Evolutionary conservation across 441 rosid genomes (phyloP).

Genomic region (Adansonia rubrostipa): DNA sequence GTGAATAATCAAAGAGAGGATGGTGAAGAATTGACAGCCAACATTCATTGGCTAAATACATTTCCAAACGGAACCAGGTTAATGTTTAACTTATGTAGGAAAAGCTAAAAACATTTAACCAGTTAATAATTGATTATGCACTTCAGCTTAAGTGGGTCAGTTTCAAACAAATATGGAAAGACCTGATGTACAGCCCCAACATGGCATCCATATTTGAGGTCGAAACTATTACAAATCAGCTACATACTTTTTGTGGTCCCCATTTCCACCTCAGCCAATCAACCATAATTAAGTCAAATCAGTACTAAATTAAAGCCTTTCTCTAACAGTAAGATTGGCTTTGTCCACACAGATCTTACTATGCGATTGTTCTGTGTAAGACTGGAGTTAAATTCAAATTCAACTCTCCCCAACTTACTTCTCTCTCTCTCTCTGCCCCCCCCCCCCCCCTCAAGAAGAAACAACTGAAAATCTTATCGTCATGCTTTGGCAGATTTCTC

Average conservation of each 20-base stretch:
- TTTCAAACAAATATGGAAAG: neutral
- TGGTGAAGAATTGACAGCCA: constrained; percentile 30
- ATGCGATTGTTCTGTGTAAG: neutral
- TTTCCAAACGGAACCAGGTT: constrained; percentile 10
- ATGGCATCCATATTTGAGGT: neutral
- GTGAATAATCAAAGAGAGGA: constrained; percentile 26
- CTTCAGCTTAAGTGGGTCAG: neutral
- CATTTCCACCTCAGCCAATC: neutral
- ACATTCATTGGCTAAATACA: constrained; percentile 29
- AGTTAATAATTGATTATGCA: neutral
- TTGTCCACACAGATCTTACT: neutral
- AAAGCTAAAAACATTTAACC: too few relatives aligned
- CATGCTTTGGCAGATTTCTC: neutral
- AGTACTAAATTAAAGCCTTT: neutral
- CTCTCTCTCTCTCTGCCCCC: neutral
- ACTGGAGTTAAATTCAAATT: neutral
- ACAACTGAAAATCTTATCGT: constrained; percentile 8
- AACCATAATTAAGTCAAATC: neutral
- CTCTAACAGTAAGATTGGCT: neutral
- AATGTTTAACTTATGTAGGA: neutral
- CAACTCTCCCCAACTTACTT: neutral
- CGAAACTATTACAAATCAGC: neutral
- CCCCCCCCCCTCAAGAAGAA: neutral
- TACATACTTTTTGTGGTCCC: neutral
- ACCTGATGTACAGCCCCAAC: neutral